phyloP scores from a whole-genome alignment of 257 asterid genomes.

The Ballota nigra region DNA sequence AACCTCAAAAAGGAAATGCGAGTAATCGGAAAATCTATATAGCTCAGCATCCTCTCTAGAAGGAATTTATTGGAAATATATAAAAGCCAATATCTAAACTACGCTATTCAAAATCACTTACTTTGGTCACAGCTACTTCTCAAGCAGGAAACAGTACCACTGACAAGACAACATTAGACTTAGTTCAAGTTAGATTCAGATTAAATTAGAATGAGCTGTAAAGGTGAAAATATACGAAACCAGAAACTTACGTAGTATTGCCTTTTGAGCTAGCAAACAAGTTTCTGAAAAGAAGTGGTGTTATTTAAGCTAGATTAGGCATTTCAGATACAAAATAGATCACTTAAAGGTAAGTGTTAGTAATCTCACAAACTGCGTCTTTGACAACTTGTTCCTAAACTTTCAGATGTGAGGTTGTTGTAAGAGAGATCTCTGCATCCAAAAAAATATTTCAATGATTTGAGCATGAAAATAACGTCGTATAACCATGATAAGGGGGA shows the following conservation, averaged over 20 bases:
- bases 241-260: constrained; percentile 48
- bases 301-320: constrained; percentile 16
- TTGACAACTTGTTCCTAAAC: constrained; percentile 36
- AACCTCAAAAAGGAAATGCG: too few species aligned
- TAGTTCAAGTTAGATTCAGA: constrained; percentile 14
- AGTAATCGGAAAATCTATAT: background rate
- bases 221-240: background rate
- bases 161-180: constrained; percentile 29
- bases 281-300: constrained; percentile 40
- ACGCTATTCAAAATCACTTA: constrained; percentile 32
- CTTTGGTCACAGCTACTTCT: constrained; percentile 38
- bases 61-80: background rate
- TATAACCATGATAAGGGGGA: background rate
- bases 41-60: background rate
- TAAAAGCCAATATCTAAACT: background rate
- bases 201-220: background rate
- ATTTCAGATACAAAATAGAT: background rate
- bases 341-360: background rate
- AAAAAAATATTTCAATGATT: constrained; percentile 11
- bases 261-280: constrained; percentile 58
- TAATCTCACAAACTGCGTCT: constrained; percentile 46
- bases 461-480: background rate
- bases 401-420: constrained; percentile 50
- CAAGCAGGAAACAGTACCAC: constrained; percentile 57
- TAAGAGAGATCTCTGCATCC: constrained; percentile 60